These are phyloP conservation scores for Dryas drummondii DNA, from an alignment of 306 rosid genomes.

Conservation along the genomic window DNA sequence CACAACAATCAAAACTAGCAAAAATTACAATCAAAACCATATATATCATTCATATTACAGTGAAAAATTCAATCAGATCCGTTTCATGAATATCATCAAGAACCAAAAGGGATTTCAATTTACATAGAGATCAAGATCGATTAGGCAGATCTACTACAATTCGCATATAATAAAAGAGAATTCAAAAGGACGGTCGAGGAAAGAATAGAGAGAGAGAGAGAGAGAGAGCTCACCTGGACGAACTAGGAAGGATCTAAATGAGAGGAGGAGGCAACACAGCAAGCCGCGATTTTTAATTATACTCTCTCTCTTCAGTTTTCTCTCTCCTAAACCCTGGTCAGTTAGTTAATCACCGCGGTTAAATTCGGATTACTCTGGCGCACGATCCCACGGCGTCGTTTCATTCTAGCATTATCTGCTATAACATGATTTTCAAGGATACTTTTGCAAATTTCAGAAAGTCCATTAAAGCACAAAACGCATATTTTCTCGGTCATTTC, in stretches of 20 bases:
- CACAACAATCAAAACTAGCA: background rate
- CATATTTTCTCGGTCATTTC: background rate
- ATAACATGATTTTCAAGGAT: no score
- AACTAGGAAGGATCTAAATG: constrained; percentile 17
- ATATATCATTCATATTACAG: background rate
- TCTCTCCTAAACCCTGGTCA: constrained; percentile 12
- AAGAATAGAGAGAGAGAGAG: background rate
- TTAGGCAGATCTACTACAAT: constrained; percentile 7
- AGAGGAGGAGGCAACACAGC: constrained; percentile 7
- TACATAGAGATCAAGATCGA: constrained; percentile 5
- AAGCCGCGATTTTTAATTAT: constrained; percentile 27
- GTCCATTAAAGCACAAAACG: no score
- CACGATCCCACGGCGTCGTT: constrained; percentile 13
- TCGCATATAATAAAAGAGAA: background rate
- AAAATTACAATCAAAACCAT: background rate
- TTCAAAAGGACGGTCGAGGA: background rate
- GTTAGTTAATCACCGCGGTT: constrained; percentile 15
- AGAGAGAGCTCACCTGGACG: constrained; percentile 18
- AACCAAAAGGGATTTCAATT: background rate
- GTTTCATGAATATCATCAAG: background rate
- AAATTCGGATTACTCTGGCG: background rate
- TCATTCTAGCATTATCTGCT: no score
- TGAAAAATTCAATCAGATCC: constrained; percentile 20
- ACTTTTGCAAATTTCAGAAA: no score
- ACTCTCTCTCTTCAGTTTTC: background rate